Percentiles rank a stretch among this genome's conserved stretches.
Evolutionary conservation across 768 basidiomycete species (phyloP).

Genomic region (Hericium alpestre): DNA sequence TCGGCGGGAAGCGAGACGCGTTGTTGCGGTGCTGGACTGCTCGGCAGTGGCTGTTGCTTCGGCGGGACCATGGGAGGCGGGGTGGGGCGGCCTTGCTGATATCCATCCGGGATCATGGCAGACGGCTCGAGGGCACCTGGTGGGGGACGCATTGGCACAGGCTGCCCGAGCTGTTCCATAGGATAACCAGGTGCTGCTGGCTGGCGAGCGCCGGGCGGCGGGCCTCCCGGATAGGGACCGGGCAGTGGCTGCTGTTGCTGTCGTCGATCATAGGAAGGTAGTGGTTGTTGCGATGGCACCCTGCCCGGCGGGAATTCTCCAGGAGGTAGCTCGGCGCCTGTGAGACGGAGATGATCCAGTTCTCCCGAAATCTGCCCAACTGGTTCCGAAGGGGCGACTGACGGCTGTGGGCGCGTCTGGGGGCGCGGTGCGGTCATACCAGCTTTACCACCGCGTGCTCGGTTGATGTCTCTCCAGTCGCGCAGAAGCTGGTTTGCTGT

Average conservation of each 20-base stretch:
- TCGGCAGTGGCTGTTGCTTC: slow-evolving; percentile 10
- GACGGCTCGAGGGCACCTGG: slow-evolving; percentile 10
- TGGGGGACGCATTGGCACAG: slow-evolving; percentile 12
- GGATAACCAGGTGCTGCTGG: slow-evolving; percentile 26
- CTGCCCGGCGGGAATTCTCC: slow-evolving; percentile 14
- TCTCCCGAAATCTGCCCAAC: slow-evolving; percentile 14
- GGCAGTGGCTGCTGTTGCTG: slow-evolving; percentile 14
- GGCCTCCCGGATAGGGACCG: slow-evolving; percentile 15
- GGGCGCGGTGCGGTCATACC: slow-evolving; percentile 26
- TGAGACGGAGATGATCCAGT: slow-evolving; percentile 16
- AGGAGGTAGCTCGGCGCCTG: slow-evolving; percentile 13
- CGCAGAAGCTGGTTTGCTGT: slow-evolving; percentile 88
- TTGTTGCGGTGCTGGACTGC: slow-evolving; percentile 7
- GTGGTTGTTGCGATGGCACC: slow-evolving; percentile 9
- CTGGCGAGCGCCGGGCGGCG: slow-evolving; percentile 28
- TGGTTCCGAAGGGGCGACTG: slow-evolving; percentile 20
- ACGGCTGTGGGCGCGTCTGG: slow-evolving; percentile 21
- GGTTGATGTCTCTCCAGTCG: slow-evolving; percentile 87
- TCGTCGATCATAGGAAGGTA: slow-evolving; percentile 12
- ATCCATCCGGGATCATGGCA: slow-evolving; percentile 1
- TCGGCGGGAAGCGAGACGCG: not conserved
- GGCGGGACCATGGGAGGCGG: slow-evolving; percentile 1
- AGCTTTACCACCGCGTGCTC: slow-evolving; percentile 41
- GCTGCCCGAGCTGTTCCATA: slow-evolving; percentile 23
- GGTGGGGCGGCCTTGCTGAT: slow-evolving; percentile 6